These are phyloP conservation scores for Salvia splendens DNA, from an alignment of 257 asterid species.

Conservation along the genomic window DNA sequence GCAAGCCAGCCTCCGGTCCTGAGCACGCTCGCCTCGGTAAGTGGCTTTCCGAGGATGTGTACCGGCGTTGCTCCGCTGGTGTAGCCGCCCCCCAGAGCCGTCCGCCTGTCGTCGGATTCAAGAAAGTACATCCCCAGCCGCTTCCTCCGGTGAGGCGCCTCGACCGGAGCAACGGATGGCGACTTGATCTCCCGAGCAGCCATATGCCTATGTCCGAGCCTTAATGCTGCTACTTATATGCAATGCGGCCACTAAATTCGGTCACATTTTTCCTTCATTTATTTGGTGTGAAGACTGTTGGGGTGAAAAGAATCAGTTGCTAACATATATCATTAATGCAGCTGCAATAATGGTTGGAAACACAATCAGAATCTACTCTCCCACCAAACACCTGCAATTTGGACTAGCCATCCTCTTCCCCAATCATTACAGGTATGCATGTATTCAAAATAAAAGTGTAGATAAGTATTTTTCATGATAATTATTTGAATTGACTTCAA, in stretches of 20 bases:
- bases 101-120: slow-evolving; percentile 84
- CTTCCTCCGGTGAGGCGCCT: slow-evolving; percentile 45
- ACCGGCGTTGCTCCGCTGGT: slow-evolving; percentile 83
- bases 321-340: slow-evolving; percentile 35
- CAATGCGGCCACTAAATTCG: slow-evolving; percentile 38
- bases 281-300: slow-evolving; percentile 9
- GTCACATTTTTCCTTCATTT: slow-evolving; percentile 19
- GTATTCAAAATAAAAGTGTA: not conserved
- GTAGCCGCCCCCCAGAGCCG: slow-evolving; percentile 84
- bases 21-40: slow-evolving; percentile 55
- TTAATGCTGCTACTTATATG: slow-evolving; percentile 14
- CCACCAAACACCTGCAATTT: not conserved
- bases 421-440: slow-evolving; percentile 16
- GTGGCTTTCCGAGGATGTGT: slow-evolving; percentile 83
- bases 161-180: slow-evolving; percentile 37
- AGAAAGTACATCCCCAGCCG: slow-evolving; percentile 68
- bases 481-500: slow-evolving; percentile 12
- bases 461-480: not conserved
- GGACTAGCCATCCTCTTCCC: slow-evolving; percentile 2
- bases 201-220: slow-evolving; percentile 25
- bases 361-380: no score
- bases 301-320: slow-evolving; percentile 3
- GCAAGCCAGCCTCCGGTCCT: slow-evolving; percentile 97
- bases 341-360: slow-evolving; percentile 19
- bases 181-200: slow-evolving; percentile 67